Evolutionary conservation across 306 rosid species (phyloP), one percentile per base, ranked within the genome.

Genomic region (Prunus persica): DNA sequence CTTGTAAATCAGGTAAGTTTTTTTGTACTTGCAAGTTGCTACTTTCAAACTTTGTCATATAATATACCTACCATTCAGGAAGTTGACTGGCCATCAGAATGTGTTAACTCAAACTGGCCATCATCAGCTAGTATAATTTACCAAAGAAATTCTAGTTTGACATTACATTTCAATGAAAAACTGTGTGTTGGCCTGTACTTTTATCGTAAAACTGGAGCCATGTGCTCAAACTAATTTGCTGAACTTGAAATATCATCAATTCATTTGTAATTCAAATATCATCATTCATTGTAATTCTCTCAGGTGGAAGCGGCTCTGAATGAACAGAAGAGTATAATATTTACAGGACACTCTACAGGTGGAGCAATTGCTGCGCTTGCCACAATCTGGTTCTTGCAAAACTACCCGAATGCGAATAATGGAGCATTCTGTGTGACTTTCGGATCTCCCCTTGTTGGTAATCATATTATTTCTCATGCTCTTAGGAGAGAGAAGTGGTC

Each of bases 401-500:
- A 81, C 3, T 49, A 24, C 45, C 30, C 25, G 14, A 87, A 61
- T 58, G 41, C 19, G 19, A 24, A 25, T 8, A 15, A 5, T 1
- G 25, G 2, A 11, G 43, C 73, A 3, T 80, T 86, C 6, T 92
- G 97, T 74, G 66, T 92, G 15, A 90, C 98, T 54, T 92, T 94
- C 30, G 97, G 96, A 5, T 88, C 96, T 65, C 97, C 98, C 16
- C 89, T 92, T 2, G 55, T 89, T 34, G 97, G 97, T 5, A 78
- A 88, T 74, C 89, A 72, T 54, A 85, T 93, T 38, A 68, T 93
- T 74, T 84, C 97, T 79, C 98, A 95, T 69, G 93, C 97, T 47
- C 85, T 96, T n/a, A 78, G 74, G 67, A 67, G 98, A 60, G 93
- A 95, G 87, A 81, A 88, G 0, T 95, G 97, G 97, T 79, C 91